Percentiles rank a stretch among this genome's conserved stretches.
phyloP scores from a whole-genome alignment of 2,329 filamentous ascomycete genomes.

The Chaetomiaceae sp. region DNA sequence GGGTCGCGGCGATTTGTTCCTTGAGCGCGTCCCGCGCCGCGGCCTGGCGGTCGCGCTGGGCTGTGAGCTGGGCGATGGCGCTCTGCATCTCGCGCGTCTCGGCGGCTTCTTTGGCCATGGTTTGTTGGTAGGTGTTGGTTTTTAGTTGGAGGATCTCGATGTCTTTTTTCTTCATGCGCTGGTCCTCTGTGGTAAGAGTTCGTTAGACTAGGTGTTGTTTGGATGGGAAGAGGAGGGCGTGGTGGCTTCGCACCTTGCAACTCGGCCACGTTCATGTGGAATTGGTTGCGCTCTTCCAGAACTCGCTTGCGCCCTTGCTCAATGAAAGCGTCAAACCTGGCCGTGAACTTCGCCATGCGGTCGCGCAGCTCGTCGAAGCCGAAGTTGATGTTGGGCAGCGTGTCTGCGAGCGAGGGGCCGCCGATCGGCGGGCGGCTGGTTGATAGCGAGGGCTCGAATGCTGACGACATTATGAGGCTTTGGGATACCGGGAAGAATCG shows the following conservation, averaged over 20 bases:
- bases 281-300: slow-evolving; percentile 89
- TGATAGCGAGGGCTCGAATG: slow-evolving; percentile 67
- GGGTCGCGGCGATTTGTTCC: slow-evolving; percentile 61
- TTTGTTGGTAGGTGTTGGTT: slow-evolving; percentile 65
- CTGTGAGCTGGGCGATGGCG: slow-evolving; percentile 54
- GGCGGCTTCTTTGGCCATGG: slow-evolving; percentile 68
- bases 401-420: slow-evolving; percentile 66
- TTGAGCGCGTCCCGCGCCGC: slow-evolving; percentile 53
- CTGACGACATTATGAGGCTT: slow-evolving; percentile 46
- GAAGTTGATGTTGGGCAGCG: slow-evolving; percentile 86
- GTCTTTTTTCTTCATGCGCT: slow-evolving; percentile 81
- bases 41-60: slow-evolving; percentile 58
- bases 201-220: neutral
- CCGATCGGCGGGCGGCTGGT: slow-evolving; percentile 55
- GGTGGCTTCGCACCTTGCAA: slow-evolving; percentile 64
- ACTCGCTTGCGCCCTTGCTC: slow-evolving; percentile 86
- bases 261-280: slow-evolving; percentile 84
- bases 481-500: neutral
- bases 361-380: slow-evolving; percentile 93
- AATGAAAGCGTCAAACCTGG: slow-evolving; percentile 89
- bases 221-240: neutral
- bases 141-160: slow-evolving; percentile 78
- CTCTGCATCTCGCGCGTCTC: slow-evolving; percentile 72
- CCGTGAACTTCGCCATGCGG: slow-evolving; percentile 89
- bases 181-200: slow-evolving; percentile 65